Evolutionary conservation across 345 rosid species (phyloP).

Genomic region (Schrenkiella parvula): DNA sequence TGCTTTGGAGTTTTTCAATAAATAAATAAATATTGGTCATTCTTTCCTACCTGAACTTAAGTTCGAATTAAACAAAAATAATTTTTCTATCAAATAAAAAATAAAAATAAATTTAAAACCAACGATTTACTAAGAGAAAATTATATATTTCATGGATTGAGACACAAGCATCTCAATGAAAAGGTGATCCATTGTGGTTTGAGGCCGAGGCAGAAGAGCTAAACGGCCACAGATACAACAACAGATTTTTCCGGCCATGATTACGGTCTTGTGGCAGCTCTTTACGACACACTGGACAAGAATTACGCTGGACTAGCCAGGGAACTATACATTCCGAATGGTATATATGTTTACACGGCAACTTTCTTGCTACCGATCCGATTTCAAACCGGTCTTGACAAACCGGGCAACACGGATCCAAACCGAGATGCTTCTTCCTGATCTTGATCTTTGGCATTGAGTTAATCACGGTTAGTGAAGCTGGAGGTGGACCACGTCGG

Average conservation of each 20-base stretch:
- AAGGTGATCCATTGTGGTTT: neutral
- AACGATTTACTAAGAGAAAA: neutral
- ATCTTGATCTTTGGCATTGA: conserved; percentile 26
- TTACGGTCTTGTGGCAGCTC: conserved; percentile 7
- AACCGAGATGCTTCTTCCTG: conserved; percentile 19
- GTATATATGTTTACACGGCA: conserved; percentile 35
- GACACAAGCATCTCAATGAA: conserved; percentile 5
- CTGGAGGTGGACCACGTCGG: conserved; percentile 35
- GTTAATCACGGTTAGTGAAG: conserved; percentile 5
- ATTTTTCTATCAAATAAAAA: no score
- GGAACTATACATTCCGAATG: conserved; percentile 23
- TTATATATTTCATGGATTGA: neutral
- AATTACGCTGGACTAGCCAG: conserved; percentile 27
- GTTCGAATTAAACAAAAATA: no score
- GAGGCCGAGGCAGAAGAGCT: conserved; percentile 17
- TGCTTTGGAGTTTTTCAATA: no score
- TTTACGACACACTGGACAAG: conserved; percentile 33
- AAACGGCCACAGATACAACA: conserved; percentile 26
- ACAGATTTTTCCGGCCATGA: neutral
- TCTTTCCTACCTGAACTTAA: no score
- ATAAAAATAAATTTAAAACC: no score
- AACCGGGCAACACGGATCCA: conserved; percentile 15
- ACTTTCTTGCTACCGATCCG: conserved; percentile 27
- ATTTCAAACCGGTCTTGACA: conserved; percentile 33
- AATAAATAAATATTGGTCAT: no score